Evolutionary conservation across 192 early-diverging fungal genomes (phyloP).

Genomic region (Linnemannia exigua): DNA sequence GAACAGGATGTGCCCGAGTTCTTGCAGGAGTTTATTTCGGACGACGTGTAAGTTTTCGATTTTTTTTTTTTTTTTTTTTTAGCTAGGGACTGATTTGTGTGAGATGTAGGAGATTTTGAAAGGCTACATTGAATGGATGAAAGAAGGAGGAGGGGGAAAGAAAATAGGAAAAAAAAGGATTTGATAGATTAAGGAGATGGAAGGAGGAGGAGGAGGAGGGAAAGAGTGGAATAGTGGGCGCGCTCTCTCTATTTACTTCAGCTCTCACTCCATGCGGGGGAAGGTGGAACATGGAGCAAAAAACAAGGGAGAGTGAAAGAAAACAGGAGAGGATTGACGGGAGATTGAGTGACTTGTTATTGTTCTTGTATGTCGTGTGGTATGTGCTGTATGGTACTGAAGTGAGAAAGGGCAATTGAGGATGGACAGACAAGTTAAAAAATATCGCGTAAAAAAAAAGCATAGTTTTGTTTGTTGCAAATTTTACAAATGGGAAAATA

Average conservation of each 20-base stretch:
- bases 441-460: neutral
- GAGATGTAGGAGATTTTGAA: neutral
- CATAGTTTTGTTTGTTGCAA: neutral
- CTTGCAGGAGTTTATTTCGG: conserved; percentile 33
- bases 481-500: neutral
- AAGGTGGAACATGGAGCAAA: conserved; percentile 6
- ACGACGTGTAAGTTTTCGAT: conserved; percentile 15
- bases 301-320: neutral
- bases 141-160: neutral
- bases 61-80: neutral
- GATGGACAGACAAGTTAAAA: neutral
- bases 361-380: neutral
- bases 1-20: conserved; percentile 71
- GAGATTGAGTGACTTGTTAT: neutral
- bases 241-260: neutral
- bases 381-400: neutral
- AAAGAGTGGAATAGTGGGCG: neutral
- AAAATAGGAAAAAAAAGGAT: neutral
- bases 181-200: neutral
- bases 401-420: neutral
- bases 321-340: neutral
- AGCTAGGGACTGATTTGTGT: neutral
- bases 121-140: neutral
- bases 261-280: neutral
- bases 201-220: neutral